A percentile compares a stretch with the other conserved stretches of the same genome.
phyloP scores from a whole-genome alignment of 2,329 filamentous ascomycete genomes.

The Diaporthe helianthi region DNA sequence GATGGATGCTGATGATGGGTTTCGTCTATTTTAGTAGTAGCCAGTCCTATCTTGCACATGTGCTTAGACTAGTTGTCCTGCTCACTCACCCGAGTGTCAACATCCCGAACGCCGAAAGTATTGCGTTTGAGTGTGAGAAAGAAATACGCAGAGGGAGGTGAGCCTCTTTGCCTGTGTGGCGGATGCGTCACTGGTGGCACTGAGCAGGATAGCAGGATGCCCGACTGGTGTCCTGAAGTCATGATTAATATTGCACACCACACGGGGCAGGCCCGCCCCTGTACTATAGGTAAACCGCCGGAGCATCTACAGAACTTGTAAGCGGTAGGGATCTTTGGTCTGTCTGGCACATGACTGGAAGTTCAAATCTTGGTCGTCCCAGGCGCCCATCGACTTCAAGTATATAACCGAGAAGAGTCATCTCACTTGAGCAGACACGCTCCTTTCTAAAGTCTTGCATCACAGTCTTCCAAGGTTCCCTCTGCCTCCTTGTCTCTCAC shows the following conservation, averaged over 20 bases:
- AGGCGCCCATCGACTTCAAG: neutral
- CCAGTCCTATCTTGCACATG: constrained; percentile 20
- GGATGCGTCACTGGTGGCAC: neutral
- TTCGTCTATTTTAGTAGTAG: constrained; percentile 24
- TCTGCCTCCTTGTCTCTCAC: no score
- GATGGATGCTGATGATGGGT: constrained; percentile 3
- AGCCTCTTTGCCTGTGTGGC: neutral
- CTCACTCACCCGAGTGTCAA: neutral
- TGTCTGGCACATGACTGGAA: constrained; percentile 11
- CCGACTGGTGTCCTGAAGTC: neutral
- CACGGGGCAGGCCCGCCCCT: constrained; percentile 16
- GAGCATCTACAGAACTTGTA: constrained; percentile 8
- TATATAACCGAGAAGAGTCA: constrained; percentile 9
- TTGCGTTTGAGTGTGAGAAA: neutral
- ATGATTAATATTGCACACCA: neutral
- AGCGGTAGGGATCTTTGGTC: constrained; percentile 16
- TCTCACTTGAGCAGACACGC: neutral
- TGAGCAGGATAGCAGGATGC: neutral
- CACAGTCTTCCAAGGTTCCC: no score
- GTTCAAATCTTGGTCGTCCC: no score
- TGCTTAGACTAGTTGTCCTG: neutral
- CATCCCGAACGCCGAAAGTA: constrained; percentile 23
- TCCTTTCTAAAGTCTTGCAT: neutral
- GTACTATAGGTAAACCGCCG: neutral
- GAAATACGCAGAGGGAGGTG: neutral